Conservation (phyloP, 31 red algal genomes). For the Endocladia muricata region DNA sequence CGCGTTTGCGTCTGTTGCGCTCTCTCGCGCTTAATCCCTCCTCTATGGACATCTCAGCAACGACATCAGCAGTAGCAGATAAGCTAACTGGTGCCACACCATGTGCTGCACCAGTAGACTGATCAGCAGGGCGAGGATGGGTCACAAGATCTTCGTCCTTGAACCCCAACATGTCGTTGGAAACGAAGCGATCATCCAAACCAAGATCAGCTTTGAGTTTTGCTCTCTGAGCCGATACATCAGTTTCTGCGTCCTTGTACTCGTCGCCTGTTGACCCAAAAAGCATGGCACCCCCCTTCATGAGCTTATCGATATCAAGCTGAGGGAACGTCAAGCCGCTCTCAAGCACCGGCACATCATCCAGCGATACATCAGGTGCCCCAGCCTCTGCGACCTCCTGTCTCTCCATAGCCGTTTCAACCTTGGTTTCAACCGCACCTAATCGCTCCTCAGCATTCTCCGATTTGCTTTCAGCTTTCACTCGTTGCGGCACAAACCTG, state of each 20-base stretch:
- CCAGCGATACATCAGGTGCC: no score
- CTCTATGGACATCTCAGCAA: conserved; percentile 46
- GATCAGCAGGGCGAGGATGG: neutral
- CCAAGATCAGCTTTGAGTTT: conserved; percentile 74
- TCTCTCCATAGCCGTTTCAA: neutral
- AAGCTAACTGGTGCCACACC: neutral
- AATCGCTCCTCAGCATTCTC: neutral
- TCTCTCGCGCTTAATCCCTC: conserved; percentile 54
- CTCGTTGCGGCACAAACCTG: conserved; percentile 16
- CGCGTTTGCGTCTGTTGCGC: conserved; percentile 65
- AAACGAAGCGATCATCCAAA: conserved; percentile 40
- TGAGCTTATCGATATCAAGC: conserved; percentile 53
- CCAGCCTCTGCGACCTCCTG: neutral
- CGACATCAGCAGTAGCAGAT: conserved; percentile 35
- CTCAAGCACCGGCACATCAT: conserved; percentile 6
- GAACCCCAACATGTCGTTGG: conserved; percentile 52
- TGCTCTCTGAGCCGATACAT: conserved; percentile 64
- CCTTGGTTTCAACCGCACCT: neutral
- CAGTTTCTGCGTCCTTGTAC: conserved; percentile 48
- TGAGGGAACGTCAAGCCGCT: conserved; percentile 38
- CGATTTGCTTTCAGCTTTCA: neutral
- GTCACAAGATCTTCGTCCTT: conserved; percentile 67
- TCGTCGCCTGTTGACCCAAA: conserved; percentile 82
- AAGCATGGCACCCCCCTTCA: conserved; percentile 71
- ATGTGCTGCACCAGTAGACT: neutral